Evolutionary conservation across 1,139 yeast species (phyloP).

Genomic region (Suhomyces kunorum): DNA sequence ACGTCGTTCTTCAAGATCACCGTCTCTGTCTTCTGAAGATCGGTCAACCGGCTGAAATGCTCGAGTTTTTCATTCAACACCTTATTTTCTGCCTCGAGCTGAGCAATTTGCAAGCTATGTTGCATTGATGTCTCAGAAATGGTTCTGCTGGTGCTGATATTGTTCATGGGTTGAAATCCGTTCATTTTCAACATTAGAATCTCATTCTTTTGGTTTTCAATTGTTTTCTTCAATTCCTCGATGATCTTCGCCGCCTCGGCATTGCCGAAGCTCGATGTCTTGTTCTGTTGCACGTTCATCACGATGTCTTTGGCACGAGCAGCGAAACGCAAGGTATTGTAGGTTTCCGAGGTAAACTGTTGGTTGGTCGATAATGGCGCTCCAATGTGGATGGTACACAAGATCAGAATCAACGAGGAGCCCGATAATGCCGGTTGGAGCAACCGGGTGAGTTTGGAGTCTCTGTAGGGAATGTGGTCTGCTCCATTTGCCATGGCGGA

Average conservation of each 20-base stretch:
- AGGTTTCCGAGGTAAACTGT: constrained; percentile 69
- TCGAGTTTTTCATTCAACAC: constrained; percentile 67
- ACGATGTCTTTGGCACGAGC: constrained; percentile 88
- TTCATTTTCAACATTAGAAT: constrained; percentile 29
- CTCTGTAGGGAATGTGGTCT: constrained; percentile 85
- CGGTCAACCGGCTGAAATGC: constrained; percentile 63
- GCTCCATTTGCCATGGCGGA: constrained; percentile 24
- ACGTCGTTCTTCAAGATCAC: constrained; percentile 56
- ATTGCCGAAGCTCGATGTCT: constrained; percentile 29
- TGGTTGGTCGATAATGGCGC: constrained; percentile 30
- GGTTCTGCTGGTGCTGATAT: neutral
- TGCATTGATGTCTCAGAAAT: neutral
- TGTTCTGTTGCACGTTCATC: constrained; percentile 64
- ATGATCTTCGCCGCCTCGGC: constrained; percentile 48
- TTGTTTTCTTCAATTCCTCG: constrained; percentile 47
- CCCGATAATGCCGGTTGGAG: constrained; percentile 93
- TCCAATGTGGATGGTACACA: constrained; percentile 80
- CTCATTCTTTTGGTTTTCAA: constrained; percentile 48
- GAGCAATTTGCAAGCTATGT: constrained; percentile 28
- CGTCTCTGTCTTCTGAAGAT: constrained; percentile 57
- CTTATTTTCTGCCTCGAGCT: constrained; percentile 60
- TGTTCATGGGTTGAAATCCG: neutral
- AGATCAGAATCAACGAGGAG: constrained; percentile 76
- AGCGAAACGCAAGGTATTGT: constrained; percentile 87
- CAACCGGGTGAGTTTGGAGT: constrained; percentile 83